Base-by-base conservation (phyloP, 2,329 filamentous ascomycete species). In the Domatiomyces globalis region DNA sequence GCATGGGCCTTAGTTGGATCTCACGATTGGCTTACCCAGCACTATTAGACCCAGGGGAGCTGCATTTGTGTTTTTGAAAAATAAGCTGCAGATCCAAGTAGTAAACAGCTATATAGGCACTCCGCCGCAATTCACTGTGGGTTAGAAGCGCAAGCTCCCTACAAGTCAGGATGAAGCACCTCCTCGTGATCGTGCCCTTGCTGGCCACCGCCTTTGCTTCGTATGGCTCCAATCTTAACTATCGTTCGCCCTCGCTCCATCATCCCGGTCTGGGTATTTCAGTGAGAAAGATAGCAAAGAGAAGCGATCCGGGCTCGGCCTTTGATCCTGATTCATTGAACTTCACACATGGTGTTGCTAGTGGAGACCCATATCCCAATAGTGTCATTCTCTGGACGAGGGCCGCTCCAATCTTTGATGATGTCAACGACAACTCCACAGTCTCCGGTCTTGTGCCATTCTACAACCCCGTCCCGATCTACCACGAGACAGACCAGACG, bases 291-390 rank as follows among this genome's bases (percentile, higher is more conserved):
- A 75, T 84, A 47, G 72, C 76, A 45, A 77, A 76, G 63, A 73
- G 79, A 39, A 74, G 72, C 48, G 69, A 69, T 19, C 69, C 69
- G n/a, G 63, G 69, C 4, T 65, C 70, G 39, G 61, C 70, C 15
- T 70, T 69, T 55, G 63, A 72, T 9, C 65, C 73, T 0, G 65
- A 71, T 5, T 64, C 71, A 60, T 68, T 83, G 51, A 77, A 73
- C 59, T 84, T 84, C 65, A 85, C 79, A 7, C 81, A 84, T 57
- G 80, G 79, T 15, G 74, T 80, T 7, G 73, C 73, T 18, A 74
- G 72, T 15, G 67, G 69, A 20, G 69, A 71, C 56, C 69, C 69
- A 10, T 71, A 69, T 53, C 62, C 68, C 2, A 60, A 66, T 51
- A 69, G 66, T 2, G 68, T 71, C 15, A 71, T 72, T 51, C 61